Evolutionary conservation across 345 rosid species (phyloP), one percentile per base, ranked within the genome.

Genomic region (Aegle marmelos): DNA sequence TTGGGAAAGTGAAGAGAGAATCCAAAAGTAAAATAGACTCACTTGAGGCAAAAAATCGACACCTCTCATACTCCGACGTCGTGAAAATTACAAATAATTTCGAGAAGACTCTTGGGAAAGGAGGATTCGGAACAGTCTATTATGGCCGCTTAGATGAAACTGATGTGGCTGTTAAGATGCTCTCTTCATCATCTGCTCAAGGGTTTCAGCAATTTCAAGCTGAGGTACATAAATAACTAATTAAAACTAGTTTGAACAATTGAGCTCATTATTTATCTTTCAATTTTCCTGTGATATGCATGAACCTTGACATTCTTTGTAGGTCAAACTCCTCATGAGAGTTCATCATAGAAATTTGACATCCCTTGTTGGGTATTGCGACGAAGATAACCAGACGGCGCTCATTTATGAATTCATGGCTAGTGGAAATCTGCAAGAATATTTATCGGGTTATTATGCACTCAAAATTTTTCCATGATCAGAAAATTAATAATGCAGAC

Each of bases 281-380:
- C 17, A 45, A 13, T 13, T 41, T 17, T 0, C 28, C 60, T 7
- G 50, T 45, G 50, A 45, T 13, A 41, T 10, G 16, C 50, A 45
- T 13, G 50, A 45, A 14, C 50, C 1, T 13, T 13, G 50, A 13
- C 17, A 6, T 21, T 31, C 17, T 31, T 67, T 24, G 28, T 24
- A 89, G 90, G 96, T 86, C 11, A 75, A 83, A 64, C 90, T 88
- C 66, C 84, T 92, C 8, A 74, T 86, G 63, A 86, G 86, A 83
- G 91, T 89, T 79, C 94, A 92, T 50, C 94, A 92, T 48, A 86
- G 79, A 70, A 88, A 90, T 48, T 77, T 92, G 75, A 85, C 85
- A 0, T 24, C 81, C 11, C 89, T 89, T 14, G 71, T 86, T 68
- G 90, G 90, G 1, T 86, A 85, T 10, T 87, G 92, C 3, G 79